Evolutionary conservation across 805 yeast species (phyloP).

Genomic region (Phaffomyces antillensis): DNA sequence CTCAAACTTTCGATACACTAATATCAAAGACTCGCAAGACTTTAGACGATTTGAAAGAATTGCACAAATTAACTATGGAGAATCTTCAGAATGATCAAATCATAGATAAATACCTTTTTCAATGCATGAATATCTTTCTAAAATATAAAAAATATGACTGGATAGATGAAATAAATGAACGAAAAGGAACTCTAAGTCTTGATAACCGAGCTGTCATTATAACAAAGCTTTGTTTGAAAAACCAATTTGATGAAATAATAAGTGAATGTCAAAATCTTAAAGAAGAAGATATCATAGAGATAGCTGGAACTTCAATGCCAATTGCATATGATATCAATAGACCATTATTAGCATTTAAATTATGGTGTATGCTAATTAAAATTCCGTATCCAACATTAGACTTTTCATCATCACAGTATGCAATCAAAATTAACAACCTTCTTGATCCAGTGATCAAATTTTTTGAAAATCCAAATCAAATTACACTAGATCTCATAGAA

Average conservation of each 20-base stretch:
- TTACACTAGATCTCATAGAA: background rate
- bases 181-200: background rate
- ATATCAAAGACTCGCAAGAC: conserved; percentile 2
- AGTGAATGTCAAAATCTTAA: no score
- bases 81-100: background rate
- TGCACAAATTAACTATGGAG: background rate
- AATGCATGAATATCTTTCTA: conserved; percentile 5
- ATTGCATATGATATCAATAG: background rate
- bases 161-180: conserved; percentile 1
- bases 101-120: conserved; percentile 1
- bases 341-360: background rate
- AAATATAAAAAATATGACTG: conserved; percentile 8
- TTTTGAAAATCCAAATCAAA: background rate
- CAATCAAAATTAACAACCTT: background rate
- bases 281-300: background rate
- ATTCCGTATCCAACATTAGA: background rate
- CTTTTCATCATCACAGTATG: background rate
- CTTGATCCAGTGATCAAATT: background rate
- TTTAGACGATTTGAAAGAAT: background rate
- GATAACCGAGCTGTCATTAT: background rate
- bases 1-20: background rate
- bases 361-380: background rate
- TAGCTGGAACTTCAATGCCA: background rate
- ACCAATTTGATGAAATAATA: no score
- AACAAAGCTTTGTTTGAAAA: no score